Evolutionary conservation across 495 filamentous ascomycete genomes (phyloP).

Genomic region (Podospora pseudocomata): DNA sequence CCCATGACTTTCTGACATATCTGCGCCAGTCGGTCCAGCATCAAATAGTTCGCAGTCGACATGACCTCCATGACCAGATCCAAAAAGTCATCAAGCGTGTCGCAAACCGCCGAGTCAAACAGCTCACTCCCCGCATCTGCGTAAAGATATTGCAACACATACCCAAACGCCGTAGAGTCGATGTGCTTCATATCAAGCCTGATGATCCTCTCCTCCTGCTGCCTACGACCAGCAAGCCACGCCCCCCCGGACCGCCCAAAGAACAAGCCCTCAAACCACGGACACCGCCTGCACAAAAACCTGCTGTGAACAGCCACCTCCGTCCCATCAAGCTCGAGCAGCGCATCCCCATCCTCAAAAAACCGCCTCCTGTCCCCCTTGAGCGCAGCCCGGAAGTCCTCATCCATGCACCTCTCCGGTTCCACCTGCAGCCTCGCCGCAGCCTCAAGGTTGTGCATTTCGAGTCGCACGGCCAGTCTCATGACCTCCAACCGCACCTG

Average conservation of each 20-base stretch:
- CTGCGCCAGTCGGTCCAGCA: slow-evolving; percentile 87
- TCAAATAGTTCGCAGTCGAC: slow-evolving; percentile 85
- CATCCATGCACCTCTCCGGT: slow-evolving; percentile 58
- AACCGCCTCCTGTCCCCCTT: slow-evolving; percentile 59
- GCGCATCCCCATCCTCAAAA: slow-evolving; percentile 69
- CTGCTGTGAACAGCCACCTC: slow-evolving; percentile 69
- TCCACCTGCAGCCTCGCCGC: slow-evolving; percentile 69
- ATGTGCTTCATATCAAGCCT: slow-evolving; percentile 83
- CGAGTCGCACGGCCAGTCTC: slow-evolving; percentile 65
- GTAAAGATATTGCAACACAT: slow-evolving; percentile 81
- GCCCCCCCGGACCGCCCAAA: slow-evolving; percentile 74
- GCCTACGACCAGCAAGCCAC: slow-evolving; percentile 73
- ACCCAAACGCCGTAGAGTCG: slow-evolving; percentile 62
- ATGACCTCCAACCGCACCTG: slow-evolving; percentile 79
- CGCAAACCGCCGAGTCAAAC: slow-evolving; percentile 70
- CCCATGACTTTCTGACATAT: slow-evolving; percentile 86
- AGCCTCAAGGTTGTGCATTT: slow-evolving; percentile 64
- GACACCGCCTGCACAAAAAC: slow-evolving; percentile 77
- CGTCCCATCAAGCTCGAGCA: slow-evolving; percentile 67
- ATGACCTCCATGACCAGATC: slow-evolving; percentile 90
- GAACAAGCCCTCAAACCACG: slow-evolving; percentile 89
- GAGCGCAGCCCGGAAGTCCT: slow-evolving; percentile 65
- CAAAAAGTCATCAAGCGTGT: slow-evolving; percentile 74
- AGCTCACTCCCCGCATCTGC: slow-evolving; percentile 75
- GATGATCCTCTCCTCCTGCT: slow-evolving; percentile 51